Evolutionary conservation across 306 rosid genomes (phyloP).

Genomic region (Cicer judaicum): DNA sequence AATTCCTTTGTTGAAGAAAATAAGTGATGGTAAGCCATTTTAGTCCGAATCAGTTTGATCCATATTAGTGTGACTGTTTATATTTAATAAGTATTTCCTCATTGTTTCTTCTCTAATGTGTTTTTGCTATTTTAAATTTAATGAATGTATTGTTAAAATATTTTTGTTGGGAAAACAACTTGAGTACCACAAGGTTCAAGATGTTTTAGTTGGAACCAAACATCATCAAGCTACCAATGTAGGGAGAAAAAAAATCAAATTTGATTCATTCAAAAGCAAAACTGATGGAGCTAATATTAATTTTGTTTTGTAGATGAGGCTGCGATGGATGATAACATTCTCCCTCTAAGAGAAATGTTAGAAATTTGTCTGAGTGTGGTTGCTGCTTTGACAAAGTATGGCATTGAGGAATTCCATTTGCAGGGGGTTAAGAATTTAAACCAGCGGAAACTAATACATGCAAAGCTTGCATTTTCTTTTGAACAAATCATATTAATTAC

Average conservation of each 20-base stretch:
- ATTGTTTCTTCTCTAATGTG: slow-evolving; percentile 4
- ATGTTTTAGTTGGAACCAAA: slow-evolving; percentile 26
- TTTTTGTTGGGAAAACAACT: slow-evolving; percentile 26
- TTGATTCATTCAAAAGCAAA: slow-evolving; percentile 38
- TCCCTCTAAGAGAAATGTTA: slow-evolving; percentile 54
- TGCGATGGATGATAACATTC: slow-evolving; percentile 56
- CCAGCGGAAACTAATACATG: slow-evolving; percentile 57
- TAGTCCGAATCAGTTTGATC: slow-evolving; percentile 31
- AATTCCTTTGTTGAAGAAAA: slow-evolving; percentile 58
- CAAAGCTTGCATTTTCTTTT: slow-evolving; percentile 81
- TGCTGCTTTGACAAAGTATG: slow-evolving; percentile 64
- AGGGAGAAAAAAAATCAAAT: slow-evolving; percentile 13
- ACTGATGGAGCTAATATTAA: slow-evolving; percentile 35
- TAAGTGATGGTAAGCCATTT: slow-evolving; percentile 62
- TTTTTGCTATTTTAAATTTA: slow-evolving; percentile 18
- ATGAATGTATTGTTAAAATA: slow-evolving; percentile 15
- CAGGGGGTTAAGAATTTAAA: slow-evolving; percentile 59
- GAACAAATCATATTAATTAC: slow-evolving; percentile 75
- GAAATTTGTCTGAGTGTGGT: slow-evolving; percentile 70
- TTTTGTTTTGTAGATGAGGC: slow-evolving; percentile 64
- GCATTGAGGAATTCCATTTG: slow-evolving; percentile 71
- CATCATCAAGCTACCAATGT: slow-evolving; percentile 29
- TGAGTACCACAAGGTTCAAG: slow-evolving; percentile 20
- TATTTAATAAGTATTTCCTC: slow-evolving; percentile 29
- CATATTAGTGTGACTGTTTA: slow-evolving; percentile 17